These are phyloP conservation scores for Suillus weaverae DNA, from an alignment of 768 basidiomycete genomes.

Conservation along the genomic window DNA sequence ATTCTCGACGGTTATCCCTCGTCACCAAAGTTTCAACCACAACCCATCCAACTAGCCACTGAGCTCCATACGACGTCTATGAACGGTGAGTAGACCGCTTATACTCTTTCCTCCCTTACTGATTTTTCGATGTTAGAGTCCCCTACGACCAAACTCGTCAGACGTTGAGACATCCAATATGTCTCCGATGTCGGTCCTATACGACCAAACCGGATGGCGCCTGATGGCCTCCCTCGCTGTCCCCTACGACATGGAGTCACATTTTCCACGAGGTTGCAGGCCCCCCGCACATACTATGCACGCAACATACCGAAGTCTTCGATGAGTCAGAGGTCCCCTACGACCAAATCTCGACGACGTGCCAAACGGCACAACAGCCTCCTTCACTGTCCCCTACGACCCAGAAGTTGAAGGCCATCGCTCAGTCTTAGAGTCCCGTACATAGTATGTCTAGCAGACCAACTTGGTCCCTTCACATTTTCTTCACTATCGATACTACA, in stretches of 20 bases:
- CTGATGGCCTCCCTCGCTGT: not conserved
- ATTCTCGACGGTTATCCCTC: not conserved
- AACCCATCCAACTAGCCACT: not conserved
- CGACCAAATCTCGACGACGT: not conserved
- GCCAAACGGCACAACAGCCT: not conserved
- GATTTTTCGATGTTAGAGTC: not conserved
- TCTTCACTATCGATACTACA: not conserved
- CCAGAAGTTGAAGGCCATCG: not conserved
- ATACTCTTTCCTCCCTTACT: not conserved
- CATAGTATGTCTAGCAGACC: not conserved
- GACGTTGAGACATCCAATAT: not conserved
- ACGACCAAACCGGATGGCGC: not conserved
- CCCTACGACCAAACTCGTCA: not conserved
- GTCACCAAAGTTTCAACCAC: not conserved
- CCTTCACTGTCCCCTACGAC: not conserved
- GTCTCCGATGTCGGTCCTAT: not conserved
- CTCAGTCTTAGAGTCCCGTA: not conserved
- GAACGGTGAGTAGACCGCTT: not conserved
- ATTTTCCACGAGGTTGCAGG: not conserved
- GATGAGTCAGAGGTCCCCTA: not conserved
- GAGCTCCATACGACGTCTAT: not conserved
- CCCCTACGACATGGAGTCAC: not conserved
- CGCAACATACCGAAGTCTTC: not conserved
- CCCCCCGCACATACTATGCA: not conserved
- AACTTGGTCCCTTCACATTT: not conserved